A percentile compares a stretch with the other conserved stretches of the same genome.
These are phyloP conservation scores for Cladosporium sp. DNA, from an alignment of 2,329 filamentous ascomycete genomes.

Conservation along the genomic window DNA sequence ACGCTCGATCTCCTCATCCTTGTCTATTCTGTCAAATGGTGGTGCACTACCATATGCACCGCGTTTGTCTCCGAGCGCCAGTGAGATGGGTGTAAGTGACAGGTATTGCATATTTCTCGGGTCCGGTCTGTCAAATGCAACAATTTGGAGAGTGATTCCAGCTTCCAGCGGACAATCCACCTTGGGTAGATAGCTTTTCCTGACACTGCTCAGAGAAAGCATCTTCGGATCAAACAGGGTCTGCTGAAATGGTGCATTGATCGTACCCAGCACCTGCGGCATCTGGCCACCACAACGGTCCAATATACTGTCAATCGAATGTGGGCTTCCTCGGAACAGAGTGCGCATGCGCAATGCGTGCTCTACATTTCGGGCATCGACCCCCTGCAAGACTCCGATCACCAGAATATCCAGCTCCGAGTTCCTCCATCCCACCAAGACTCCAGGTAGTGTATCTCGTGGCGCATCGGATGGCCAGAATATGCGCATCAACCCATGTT, in stretches of 20 bases:
- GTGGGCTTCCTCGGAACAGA: constrained; percentile 78
- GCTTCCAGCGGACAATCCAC: constrained; percentile 69
- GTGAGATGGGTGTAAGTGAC: constrained; percentile 82
- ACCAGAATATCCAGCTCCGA: constrained; percentile 89
- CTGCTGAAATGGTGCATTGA: constrained; percentile 63
- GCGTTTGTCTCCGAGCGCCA: constrained; percentile 77
- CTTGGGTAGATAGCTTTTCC: constrained; percentile 61
- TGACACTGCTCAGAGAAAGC: constrained; percentile 61
- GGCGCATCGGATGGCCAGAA: constrained; percentile 91
- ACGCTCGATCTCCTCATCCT: constrained; percentile 69
- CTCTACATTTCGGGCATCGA: constrained; percentile 84
- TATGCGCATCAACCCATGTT: constrained; percentile 89
- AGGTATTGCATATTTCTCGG: constrained; percentile 95
- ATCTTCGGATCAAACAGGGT: constrained; percentile 66
- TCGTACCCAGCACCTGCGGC: constrained; percentile 82
- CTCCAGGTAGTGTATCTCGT: constrained; percentile 71
- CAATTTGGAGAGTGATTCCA: constrained; percentile 77
- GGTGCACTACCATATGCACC: constrained; percentile 41
- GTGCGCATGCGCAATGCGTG: constrained; percentile 82
- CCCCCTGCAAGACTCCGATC: constrained; percentile 83
- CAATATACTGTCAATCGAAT: constrained; percentile 78
- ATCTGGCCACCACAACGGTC: constrained; percentile 79
- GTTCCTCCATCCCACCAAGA: constrained; percentile 95
- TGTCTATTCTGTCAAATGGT: constrained; percentile 62
- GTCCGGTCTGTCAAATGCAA: constrained; percentile 83